Evolutionary conservation across 1,284 basidiomycete species (phyloP).

Genomic region (Tilletiaria anomala): DNA sequence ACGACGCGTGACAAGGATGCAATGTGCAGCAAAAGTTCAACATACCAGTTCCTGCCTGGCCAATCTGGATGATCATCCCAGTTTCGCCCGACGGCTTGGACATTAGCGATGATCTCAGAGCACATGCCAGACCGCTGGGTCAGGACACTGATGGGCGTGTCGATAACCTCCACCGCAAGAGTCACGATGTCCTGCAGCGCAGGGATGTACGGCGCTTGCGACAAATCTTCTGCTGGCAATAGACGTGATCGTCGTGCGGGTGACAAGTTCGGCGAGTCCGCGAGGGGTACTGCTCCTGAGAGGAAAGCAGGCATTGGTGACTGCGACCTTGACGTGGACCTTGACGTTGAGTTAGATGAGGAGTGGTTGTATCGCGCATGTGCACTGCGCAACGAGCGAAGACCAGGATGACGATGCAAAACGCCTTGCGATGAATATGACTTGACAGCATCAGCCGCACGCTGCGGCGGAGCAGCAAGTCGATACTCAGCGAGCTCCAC

Average conservation of each 20-base stretch:
- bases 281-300: conserved; percentile 20
- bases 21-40: conserved; percentile 73
- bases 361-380: conserved; percentile 13
- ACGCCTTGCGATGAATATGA: no score
- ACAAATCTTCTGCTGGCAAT: conserved; percentile 15
- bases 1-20: conserved; percentile 88
- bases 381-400: no score
- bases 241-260: conserved; percentile 17
- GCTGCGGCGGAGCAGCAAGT: no score
- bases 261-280: conserved; percentile 23
- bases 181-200: conserved; percentile 82
- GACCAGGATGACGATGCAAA: no score
- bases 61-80: conserved; percentile 98
- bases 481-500: no score
- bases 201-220: conserved; percentile 46
- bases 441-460: no score
- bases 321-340: conserved; percentile 83
- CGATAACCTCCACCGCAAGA: conserved; percentile 84
- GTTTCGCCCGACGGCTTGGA: conserved; percentile 76
- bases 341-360: conserved; percentile 65
- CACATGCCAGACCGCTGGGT: conserved; percentile 71
- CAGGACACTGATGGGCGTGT: conserved; percentile 72
- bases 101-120: conserved; percentile 69
- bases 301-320: conserved; percentile 60
- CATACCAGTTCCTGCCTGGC: conserved; percentile 96